A percentile compares a stretch with the other conserved stretches of the same genome.
Evolutionary conservation across 2,329 filamentous ascomycete species (phyloP).

Genomic region (Epichloe sylvatica): DNA sequence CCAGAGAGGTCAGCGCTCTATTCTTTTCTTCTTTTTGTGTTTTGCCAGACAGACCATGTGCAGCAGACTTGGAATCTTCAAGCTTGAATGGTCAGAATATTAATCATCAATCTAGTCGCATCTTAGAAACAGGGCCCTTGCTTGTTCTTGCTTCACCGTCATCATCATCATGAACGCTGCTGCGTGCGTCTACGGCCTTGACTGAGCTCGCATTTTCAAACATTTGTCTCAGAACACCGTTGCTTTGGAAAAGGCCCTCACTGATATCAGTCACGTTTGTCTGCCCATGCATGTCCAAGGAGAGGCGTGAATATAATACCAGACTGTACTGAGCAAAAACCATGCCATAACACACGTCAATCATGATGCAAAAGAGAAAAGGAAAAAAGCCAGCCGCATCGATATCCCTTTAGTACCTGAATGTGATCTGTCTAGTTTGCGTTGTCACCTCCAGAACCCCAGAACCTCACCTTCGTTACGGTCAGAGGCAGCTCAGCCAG

Average conservation of each 20-base stretch:
- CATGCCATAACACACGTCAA: constrained; percentile 16
- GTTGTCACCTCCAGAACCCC: constrained; percentile 16
- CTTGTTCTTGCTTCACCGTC: too few relatives aligned
- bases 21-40: too few relatives aligned
- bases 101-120: too few relatives aligned
- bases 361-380: constrained; percentile 17
- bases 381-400: constrained; percentile 22
- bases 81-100: too few relatives aligned
- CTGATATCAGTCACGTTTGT: background rate
- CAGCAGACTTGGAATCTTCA: background rate
- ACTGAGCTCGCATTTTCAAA: background rate
- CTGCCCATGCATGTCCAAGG: background rate
- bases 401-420: constrained; percentile 24
- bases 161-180: background rate
- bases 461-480: constrained; percentile 14
- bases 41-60: background rate
- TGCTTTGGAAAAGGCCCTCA: background rate
- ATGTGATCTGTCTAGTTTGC: constrained; percentile 23
- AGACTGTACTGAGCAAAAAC: constrained; percentile 2
- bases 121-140: too few relatives aligned
- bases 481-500: constrained; percentile 12
- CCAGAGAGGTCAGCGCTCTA: too few relatives aligned
- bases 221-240: background rate
- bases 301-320: background rate
- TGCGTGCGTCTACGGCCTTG: background rate